These are phyloP conservation scores for Leptomonas pyrrhocoris DNA, from an alignment of 208 protist genomes.

Conservation along the genomic window DNA sequence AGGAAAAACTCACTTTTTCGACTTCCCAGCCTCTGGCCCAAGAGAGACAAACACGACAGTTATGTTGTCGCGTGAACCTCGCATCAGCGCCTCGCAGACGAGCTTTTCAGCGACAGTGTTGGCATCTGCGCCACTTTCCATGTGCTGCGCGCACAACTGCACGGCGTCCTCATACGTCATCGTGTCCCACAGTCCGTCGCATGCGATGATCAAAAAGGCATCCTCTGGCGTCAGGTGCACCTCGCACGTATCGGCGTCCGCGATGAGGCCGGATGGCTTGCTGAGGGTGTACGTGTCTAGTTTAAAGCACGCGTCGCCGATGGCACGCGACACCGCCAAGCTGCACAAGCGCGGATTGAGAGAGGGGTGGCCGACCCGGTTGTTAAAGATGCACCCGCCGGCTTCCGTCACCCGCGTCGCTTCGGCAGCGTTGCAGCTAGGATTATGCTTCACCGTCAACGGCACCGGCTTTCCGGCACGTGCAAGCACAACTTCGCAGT, in stretches of 20 bases:
- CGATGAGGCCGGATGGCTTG: constrained; percentile 78
- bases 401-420: constrained; percentile 73
- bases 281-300: constrained; percentile 71
- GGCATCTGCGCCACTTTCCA: constrained; percentile 34
- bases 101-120: constrained; percentile 66
- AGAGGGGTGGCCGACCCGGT: constrained; percentile 89
- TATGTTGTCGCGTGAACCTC: constrained; percentile 83
- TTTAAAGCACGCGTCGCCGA: constrained; percentile 94
- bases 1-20: background rate
- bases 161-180: constrained; percentile 87
- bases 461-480: constrained; percentile 58
- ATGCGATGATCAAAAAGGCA: constrained; percentile 89
- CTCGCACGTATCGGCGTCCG: constrained; percentile 58
- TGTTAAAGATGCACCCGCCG: constrained; percentile 85
- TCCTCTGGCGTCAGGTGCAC: constrained; percentile 60
- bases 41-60: constrained; percentile 71
- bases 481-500: constrained; percentile 85
- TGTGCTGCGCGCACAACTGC: constrained; percentile 50
- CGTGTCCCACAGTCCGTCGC: constrained; percentile 93
- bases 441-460: constrained; percentile 82
- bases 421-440: constrained; percentile 69
- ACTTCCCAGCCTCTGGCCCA: constrained; percentile 1
- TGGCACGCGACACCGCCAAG: constrained; percentile 90
- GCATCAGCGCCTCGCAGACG: constrained; percentile 61
- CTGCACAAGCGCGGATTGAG: constrained; percentile 76